Evolutionary conservation across 78 protist species (phyloP).

Genomic region (Polysphondylium violaceum): DNA sequence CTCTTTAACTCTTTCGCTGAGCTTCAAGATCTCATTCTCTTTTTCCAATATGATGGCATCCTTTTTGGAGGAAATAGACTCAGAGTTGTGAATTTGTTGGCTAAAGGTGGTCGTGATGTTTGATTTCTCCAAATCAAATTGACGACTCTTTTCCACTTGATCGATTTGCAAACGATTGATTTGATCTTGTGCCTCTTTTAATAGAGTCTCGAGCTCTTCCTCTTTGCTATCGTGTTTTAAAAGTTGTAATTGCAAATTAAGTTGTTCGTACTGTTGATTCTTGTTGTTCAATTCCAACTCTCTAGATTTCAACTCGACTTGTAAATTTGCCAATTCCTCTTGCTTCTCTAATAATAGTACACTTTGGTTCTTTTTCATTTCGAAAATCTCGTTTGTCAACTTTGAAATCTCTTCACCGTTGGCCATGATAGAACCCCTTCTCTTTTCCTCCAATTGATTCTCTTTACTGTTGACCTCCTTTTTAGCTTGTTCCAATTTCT

Average conservation of each 20-base stretch:
- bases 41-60: not conserved
- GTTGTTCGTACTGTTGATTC: not conserved
- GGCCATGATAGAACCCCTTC: slow-evolving; percentile 21
- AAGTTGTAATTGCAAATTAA: not conserved
- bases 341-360: not conserved
- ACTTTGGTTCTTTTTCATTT: not conserved
- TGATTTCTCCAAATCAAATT: not conserved
- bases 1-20: slow-evolving; percentile 11
- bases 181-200: not conserved
- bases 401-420: slow-evolving; percentile 24
- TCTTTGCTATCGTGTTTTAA: not conserved
- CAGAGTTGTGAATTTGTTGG: not conserved
- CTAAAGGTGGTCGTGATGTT: not conserved
- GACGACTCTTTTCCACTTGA: not conserved
- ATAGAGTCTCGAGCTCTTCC: not conserved
- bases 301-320: not conserved
- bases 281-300: not conserved
- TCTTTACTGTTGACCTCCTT: slow-evolving; percentile 20
- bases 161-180: not conserved
- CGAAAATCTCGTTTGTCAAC: slow-evolving; percentile 3
- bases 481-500: not conserved
- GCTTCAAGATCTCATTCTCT: slow-evolving; percentile 13
- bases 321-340: slow-evolving; percentile 3
- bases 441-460: not conserved
- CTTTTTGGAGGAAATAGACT: not conserved